Evolutionary conservation across 331 rosid species (phyloP).

Genomic region (Ulmus americana): DNA sequence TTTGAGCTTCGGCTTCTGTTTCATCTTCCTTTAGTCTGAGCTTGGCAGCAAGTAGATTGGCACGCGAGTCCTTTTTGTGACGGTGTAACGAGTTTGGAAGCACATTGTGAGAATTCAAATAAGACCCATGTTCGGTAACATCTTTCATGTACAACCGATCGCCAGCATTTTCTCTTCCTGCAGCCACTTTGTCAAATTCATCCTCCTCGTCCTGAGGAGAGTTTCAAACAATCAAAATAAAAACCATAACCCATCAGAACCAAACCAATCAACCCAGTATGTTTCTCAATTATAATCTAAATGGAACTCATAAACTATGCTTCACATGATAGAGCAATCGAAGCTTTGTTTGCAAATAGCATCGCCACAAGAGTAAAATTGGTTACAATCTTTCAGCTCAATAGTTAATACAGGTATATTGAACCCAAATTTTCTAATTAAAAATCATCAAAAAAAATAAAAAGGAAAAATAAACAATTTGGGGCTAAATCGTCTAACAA

Average conservation of each 20-base stretch:
- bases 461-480: too few relatives aligned
- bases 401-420: too few relatives aligned
- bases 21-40: constrained; percentile 31
- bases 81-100: constrained; percentile 5
- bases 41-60: constrained; percentile 26
- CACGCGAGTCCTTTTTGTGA: constrained; percentile 18
- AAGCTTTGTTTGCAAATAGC: too few relatives aligned
- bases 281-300: not conserved
- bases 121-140: constrained; percentile 19
- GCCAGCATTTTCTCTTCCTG: constrained; percentile 16
- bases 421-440: too few relatives aligned
- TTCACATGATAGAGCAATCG: too few relatives aligned
- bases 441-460: too few relatives aligned
- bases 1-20: constrained; percentile 22
- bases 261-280: not conserved
- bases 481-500: too few relatives aligned
- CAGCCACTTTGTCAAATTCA: constrained; percentile 35
- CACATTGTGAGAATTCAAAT: constrained; percentile 30
- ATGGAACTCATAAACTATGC: not conserved
- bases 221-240: not conserved
- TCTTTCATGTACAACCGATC: constrained; percentile 26
- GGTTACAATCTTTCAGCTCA: too few relatives aligned
- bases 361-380: too few relatives aligned
- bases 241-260: not conserved
- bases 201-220: constrained; percentile 35